Evolutionary conservation across 2,329 filamentous ascomycete species (phyloP), one percentile per base, ranked within the genome.

Genomic region (Lecanicillium sp.): DNA sequence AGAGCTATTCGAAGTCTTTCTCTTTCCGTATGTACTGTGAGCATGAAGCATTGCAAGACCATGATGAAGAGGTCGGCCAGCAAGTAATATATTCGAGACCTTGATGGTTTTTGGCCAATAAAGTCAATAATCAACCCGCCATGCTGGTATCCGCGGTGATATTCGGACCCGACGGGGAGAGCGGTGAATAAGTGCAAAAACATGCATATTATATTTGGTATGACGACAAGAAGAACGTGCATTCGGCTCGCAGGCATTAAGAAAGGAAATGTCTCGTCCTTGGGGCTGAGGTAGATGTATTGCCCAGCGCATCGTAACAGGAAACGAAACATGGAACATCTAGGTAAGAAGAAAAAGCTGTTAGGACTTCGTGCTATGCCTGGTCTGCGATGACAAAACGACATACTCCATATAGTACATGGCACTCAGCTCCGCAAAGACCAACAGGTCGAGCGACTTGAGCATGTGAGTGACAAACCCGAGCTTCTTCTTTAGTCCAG

Each of bases 321-420:
- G 41, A 83, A 68, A 33, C 75, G 75, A 50, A 80, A 69, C 52
- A 82, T 70, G 22, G 78, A 83, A 54, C 77, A 81, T 53, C 79
- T 83, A 46, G n/a, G n/a, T n/a, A 22, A 44, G 30, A 38, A 7
- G 34, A 35, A 13, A 29, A 38, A 41, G 16, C 15, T 35, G 43
- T 51, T 37, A 47, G n/a, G n/a, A n/a, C n/a, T n/a, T n/a, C n/a
- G n/a, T n/a, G n/a, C n/a, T n/a, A n/a, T n/a, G n/a, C n/a, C n/a
- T n/a, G 46, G 40, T 33, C 45, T 22, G 11, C 13, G 11, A 17
- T 6, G 9, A 13, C 3, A 12, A 6, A 9, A 17, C 17, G 8
- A 9, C 71, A 40, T 65, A 83, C 79, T 84, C 80, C 72, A 83
- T 77, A 55, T 83, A 83, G 55, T 84, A 84, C 48, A 83, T 50